Evolutionary conservation across 352 stramenopile genomes (phyloP), one percentile per base, ranked within the genome.

Genomic region (Discostella stelligera): DNA sequence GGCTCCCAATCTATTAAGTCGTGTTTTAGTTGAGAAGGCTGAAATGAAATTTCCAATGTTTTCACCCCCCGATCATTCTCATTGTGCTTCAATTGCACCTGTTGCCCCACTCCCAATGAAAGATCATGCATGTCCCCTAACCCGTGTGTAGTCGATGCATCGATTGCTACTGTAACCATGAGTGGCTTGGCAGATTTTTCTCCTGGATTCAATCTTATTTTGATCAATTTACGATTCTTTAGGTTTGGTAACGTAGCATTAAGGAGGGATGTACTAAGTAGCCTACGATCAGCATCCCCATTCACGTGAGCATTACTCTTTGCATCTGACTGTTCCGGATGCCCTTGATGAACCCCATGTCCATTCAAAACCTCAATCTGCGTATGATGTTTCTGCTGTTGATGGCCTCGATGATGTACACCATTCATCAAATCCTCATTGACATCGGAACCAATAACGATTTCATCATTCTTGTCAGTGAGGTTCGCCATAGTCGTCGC

Each of bases 201-300:
- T n/a, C 48, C n/a, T 50, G 60, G 30, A 50, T 78, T 61, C 25
- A 78, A 50, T 68, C 60, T 71, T 27, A 78, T 71, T 27, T 78
- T 72, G 54, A 72, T 39, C 10, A 72, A 44, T 63, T 72, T 78
- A 55, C 23, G 59, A 53, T 32, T 44, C 13, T 3, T 44, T 10
- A 44, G 37, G 37, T 44, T 44, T 44, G 37, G 11, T 14, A 10
- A 44, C 37, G 37, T 13, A 14, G 7, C 7, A 44, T 44, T 8
- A 44, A 44, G 13, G 7, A 44, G 13, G 7, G 37, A 13, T 14
- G 2, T 14, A 44, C 11, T 3, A 44, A 44, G 37, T 44, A 1
- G 7, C 11, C 1, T 44, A 3, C 11, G 37, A 14, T 44, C 37
- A 44, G 37, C 37, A 44, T 44, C 7, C 7, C 37, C 37, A 44